These are phyloP conservation scores for Kodamaea kaohsiungensis DNA, from an alignment of 805 yeast genomes.

Conservation along the genomic window DNA sequence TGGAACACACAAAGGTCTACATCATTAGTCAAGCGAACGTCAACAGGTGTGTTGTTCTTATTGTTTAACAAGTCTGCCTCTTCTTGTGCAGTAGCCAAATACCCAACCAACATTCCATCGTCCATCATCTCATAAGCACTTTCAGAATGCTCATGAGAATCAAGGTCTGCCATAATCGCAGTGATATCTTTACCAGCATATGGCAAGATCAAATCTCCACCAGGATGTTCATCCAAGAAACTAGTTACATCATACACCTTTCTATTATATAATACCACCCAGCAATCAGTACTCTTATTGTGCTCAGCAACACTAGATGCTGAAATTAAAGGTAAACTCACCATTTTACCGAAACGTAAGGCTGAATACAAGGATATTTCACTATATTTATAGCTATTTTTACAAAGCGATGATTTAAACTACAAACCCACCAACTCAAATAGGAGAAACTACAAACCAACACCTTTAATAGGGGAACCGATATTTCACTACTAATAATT, in stretches of 20 bases:
- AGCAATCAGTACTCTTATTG: slow-evolving; percentile 55
- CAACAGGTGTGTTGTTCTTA: slow-evolving; percentile 57
- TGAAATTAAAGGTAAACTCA: slow-evolving; percentile 61
- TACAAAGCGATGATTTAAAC: too few species aligned
- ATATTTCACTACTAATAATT: too few species aligned
- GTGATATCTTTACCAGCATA: slow-evolving; percentile 68
- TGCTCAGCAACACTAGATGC: slow-evolving; percentile 54
- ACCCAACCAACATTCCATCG: slow-evolving; percentile 78
- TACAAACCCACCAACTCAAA: too few species aligned
- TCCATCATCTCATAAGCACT: slow-evolving; percentile 84
- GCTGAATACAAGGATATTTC: too few species aligned
- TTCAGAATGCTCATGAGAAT: slow-evolving; percentile 78
- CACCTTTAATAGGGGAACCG: too few species aligned
- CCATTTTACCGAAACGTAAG: not conserved
- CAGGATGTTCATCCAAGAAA: slow-evolving; percentile 74
- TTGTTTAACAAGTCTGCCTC: slow-evolving; percentile 68
- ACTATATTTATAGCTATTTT: too few species aligned
- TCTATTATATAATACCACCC: slow-evolving; percentile 80
- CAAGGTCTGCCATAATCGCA: slow-evolving; percentile 70
- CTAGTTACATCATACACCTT: slow-evolving; percentile 82
- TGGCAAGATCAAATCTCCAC: slow-evolving; percentile 58
- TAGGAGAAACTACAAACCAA: too few species aligned
- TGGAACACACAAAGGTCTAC: slow-evolving; percentile 43
- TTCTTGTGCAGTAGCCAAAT: slow-evolving; percentile 78
- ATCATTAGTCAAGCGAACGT: slow-evolving; percentile 43